Conservation (phyloP, 495 filamentous ascomycete species). For the Lasiosphaeria hispida region DNA sequence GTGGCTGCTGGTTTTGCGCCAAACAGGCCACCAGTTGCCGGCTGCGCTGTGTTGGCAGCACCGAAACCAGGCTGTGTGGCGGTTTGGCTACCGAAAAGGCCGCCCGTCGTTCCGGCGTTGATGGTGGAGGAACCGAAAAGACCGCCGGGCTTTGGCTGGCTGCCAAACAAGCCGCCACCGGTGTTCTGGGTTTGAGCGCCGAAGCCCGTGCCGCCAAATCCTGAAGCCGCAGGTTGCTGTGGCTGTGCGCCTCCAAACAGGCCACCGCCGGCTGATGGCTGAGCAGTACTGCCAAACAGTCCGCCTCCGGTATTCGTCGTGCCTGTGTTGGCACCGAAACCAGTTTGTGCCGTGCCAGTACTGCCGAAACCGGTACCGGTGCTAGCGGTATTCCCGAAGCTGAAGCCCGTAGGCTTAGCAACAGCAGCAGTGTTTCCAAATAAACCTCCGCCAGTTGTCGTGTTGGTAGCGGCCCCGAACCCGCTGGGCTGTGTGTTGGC, state of each 20-base stretch:
- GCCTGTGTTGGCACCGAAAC: slow-evolving; percentile 31
- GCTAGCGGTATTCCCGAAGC: slow-evolving; percentile 31
- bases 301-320: slow-evolving; percentile 50
- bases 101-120: slow-evolving; percentile 33
- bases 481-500: slow-evolving; percentile 40
- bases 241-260: slow-evolving; percentile 49
- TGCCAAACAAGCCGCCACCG: slow-evolving; percentile 61
- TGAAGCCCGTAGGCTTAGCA: slow-evolving; percentile 34
- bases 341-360: slow-evolving; percentile 23
- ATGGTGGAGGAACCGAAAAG: slow-evolving; percentile 49
- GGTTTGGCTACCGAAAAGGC: slow-evolving; percentile 44
- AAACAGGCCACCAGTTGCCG: slow-evolving; percentile 57
- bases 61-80: slow-evolving; percentile 18
- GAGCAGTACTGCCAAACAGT: slow-evolving; percentile 54
- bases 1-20: slow-evolving; percentile 51
- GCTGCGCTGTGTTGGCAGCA: slow-evolving; percentile 27
- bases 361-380: slow-evolving; percentile 29
- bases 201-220: slow-evolving; percentile 25
- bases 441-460: slow-evolving; percentile 40
- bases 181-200: slow-evolving; percentile 34
- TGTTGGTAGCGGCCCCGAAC: slow-evolving; percentile 33
- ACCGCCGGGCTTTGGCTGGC: slow-evolving; percentile 46
- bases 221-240: slow-evolving; percentile 21
- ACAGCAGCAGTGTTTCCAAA: slow-evolving; percentile 31
- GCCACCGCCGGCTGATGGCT: slow-evolving; percentile 36